Evolutionary conservation across 75 land plant species (phyloP), one percentile per base, ranked within the genome.

Genomic region (Isoetes taiwanensis): DNA sequence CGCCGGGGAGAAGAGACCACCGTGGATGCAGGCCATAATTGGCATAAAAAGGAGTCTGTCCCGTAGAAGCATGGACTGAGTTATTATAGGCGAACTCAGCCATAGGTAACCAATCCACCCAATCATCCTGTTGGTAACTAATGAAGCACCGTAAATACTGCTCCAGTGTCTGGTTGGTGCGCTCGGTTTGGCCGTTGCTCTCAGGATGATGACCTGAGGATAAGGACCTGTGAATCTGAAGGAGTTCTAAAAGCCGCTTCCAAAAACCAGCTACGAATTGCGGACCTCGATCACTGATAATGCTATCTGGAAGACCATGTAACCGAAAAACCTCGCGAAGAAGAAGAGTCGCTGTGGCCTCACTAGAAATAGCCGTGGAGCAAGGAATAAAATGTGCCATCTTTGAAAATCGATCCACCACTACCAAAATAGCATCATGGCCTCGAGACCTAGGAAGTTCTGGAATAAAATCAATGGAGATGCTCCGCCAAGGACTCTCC

Each of bases 351-450:
- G 50, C 50, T 46, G 50, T 46, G 25, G 16, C 50, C 50, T 46
- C 50, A 46, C n/a, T 6, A 19, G 50, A 46, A 23, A 23, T 46
- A 46, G 50, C 23, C 50, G 16, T 46, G 16, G 50, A 19, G 50
- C 50, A 46, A 19, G 50, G 50, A 19, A 46, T 19, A 23, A 46
- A 46, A 46, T 46, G 50, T 19, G 50, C 50, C 50, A 46, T 46
- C 50, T 46, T 46, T 16, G 50, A 19, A 23, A 46, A n/a, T 16
- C 50, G 19, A 55, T 76, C 70, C 0, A 76, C 70, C 9, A 71
- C 58, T 11, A 71, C 62, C 34, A 70, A 52, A 32, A 66, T 58
- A 5, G 62, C 37, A 62, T 67, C 70, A 46, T 37, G 28, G 24
- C 40, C 32, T 21, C 43, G 16, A 46, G 16, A 19, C 23, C 16